These are phyloP conservation scores for Hypoxylon cercidicola DNA, from an alignment of 495 filamentous ascomycete genomes.

Conservation along the genomic window DNA sequence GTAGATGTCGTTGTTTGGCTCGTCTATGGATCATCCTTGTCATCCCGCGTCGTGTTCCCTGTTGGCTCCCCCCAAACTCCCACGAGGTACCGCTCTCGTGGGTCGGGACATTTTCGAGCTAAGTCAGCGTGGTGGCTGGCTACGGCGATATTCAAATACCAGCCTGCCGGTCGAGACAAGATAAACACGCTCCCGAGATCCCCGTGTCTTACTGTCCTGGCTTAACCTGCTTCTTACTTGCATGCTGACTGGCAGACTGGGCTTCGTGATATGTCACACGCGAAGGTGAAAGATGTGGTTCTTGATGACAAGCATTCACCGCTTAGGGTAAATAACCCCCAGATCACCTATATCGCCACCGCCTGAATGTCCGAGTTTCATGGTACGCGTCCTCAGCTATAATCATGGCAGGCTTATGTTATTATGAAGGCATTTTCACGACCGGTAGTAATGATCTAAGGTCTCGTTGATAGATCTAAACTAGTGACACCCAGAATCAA, in stretches of 20 bases:
- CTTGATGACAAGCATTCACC: constrained; percentile 39
- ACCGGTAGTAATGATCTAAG: constrained; percentile 14
- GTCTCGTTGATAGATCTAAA: constrained; percentile 34
- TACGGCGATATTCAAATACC: constrained; percentile 10
- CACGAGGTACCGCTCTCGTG: constrained; percentile 25
- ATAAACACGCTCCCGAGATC: constrained; percentile 21
- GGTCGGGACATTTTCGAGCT: constrained; percentile 26
- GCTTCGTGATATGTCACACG: constrained; percentile 32
- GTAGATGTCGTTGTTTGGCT: constrained; percentile 4
- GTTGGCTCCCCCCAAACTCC: constrained; percentile 21
- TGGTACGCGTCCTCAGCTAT: constrained; percentile 44
- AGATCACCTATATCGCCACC: constrained; percentile 39
- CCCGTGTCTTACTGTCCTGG: constrained; percentile 10
- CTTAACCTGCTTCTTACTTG: constrained; percentile 32
- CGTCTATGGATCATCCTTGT: constrained; percentile 3
- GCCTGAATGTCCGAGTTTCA: constrained; percentile 30
- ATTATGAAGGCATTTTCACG: constrained; percentile 13
- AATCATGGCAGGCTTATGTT: constrained; percentile 32
- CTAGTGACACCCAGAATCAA: constrained; percentile 39
- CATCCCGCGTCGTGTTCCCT: constrained; percentile 21
- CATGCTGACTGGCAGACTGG: constrained; percentile 26
- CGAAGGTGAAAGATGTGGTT: constrained; percentile 33
- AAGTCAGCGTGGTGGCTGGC: constrained; percentile 23
- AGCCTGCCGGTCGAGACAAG: constrained; percentile 25
- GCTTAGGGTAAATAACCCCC: constrained; percentile 29